These are phyloP conservation scores for Chlorella sorokiniana DNA, from an alignment of 139 green algal genomes.

Conservation along the genomic window DNA sequence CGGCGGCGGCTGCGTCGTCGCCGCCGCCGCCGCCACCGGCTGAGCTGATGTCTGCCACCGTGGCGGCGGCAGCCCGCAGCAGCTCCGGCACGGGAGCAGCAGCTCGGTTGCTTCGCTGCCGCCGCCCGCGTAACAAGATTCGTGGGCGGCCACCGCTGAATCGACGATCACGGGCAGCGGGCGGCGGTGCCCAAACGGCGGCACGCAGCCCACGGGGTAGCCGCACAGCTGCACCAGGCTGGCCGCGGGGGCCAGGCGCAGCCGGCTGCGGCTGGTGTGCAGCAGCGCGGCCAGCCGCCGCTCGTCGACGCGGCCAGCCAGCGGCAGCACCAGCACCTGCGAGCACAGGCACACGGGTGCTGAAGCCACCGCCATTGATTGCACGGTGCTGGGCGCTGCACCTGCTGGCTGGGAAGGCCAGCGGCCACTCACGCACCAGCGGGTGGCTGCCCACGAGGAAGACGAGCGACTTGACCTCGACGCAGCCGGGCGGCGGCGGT, in stretches of 20 bases:
- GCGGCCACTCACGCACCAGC: not conserved
- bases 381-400: not conserved
- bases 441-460: conserved; percentile 6
- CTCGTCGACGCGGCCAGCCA: not conserved
- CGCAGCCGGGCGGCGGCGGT: not conserved
- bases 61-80: not conserved
- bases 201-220: conserved; percentile 30
- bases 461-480: conserved; percentile 23
- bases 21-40: not conserved
- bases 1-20: not conserved
- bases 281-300: not conserved
- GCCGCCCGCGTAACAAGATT: conserved; percentile 9
- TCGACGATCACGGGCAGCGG: conserved; percentile 28
- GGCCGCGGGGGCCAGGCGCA: not conserved
- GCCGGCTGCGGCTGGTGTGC: not conserved
- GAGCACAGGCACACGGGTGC: not conserved
- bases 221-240: conserved; percentile 30
- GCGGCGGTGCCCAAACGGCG: conserved; percentile 33
- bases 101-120: conserved; percentile 2
- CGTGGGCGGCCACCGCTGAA: not conserved
- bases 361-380: not conserved
- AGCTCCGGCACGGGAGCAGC: conserved; percentile 4
- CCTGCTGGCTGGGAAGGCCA: not conserved
- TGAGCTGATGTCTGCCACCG: conserved; percentile 10
- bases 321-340: conserved; percentile 22